Evolutionary conservation across 2,329 filamentous ascomycete genomes (phyloP).

Genomic region (Lasiodiplodia gonubiensis): DNA sequence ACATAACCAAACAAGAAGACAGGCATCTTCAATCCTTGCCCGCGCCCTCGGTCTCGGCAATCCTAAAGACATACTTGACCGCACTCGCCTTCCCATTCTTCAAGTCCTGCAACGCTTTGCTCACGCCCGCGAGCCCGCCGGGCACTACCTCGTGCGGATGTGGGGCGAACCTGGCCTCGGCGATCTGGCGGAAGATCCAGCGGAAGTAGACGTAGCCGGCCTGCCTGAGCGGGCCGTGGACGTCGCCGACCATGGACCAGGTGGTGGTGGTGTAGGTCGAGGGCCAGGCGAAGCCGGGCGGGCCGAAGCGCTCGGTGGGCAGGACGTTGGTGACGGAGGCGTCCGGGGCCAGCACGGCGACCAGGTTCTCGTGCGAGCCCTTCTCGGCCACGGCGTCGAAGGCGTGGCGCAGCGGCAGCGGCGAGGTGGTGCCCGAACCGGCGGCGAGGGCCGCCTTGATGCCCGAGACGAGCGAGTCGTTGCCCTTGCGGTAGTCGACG

Average conservation of each 20-base stretch:
- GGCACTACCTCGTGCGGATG: slow-evolving; percentile 60
- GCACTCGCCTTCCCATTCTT: slow-evolving; percentile 66
- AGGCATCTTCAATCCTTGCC: slow-evolving; percentile 26
- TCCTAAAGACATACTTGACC: slow-evolving; percentile 67
- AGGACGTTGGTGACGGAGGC: slow-evolving; percentile 50
- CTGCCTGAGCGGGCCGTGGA: slow-evolving; percentile 43
- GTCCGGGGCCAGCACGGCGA: slow-evolving; percentile 43
- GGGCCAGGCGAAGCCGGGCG: slow-evolving; percentile 48
- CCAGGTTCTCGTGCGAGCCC: slow-evolving; percentile 51
- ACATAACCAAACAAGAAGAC: no score
- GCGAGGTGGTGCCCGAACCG: no score
- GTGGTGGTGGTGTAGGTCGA: slow-evolving; percentile 44
- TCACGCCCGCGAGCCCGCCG: slow-evolving; percentile 61
- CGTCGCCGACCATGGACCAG: slow-evolving; percentile 45
- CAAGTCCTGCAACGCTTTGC: slow-evolving; percentile 60
- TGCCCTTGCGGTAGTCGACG: slow-evolving; percentile 62
- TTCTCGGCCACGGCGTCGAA: slow-evolving; percentile 65
- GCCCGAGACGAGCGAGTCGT: slow-evolving; percentile 56
- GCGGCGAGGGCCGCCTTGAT: slow-evolving; percentile 50
- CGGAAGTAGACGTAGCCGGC: slow-evolving; percentile 55
- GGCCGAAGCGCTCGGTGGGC: slow-evolving; percentile 35
- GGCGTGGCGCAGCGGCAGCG: slow-evolving; percentile 54
- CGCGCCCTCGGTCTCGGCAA: slow-evolving; percentile 53
- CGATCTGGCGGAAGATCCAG: slow-evolving; percentile 53
- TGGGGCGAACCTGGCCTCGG: slow-evolving; percentile 56